Base-by-base conservation (phyloP, 2,329 filamentous ascomycete species). In the Byssothecium circinans region DNA sequence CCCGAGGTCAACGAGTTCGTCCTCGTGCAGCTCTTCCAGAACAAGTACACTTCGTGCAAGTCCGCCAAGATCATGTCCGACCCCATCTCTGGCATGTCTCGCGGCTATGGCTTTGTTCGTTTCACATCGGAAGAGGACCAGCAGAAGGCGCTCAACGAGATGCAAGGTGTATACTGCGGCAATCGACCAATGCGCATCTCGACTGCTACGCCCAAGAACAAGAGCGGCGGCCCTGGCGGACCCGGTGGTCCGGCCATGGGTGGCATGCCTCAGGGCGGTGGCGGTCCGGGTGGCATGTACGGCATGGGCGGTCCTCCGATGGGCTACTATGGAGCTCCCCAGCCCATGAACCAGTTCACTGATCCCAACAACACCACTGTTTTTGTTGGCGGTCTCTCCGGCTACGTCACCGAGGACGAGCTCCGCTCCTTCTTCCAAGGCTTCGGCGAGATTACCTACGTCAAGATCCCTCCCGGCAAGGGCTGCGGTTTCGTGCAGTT, bases 11-110 rank as follows among this genome's bases (percentile, higher is more conserved):
- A 96, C 74, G 94, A 99, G 78, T 97, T 95, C 67, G 92, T 97
- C 48, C 81, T 99, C 50, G 92, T 97, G 44, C 95, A 91, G 20
- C 86, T 99, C 41, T 99, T 99, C 83, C 92, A 97, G 77, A 87
- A 86, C 68, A 90, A 92, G 53, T 99, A 95, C 80, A 88, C 88
- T 0, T 95, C 91, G 8, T 97, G 92, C 88, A 97, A 97, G 80
- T 96, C 91, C 30, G 94, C 94, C 67, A 99, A 99, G 82, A 99
- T 99, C 75, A 99, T 99, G 94, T 96, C 92, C 52, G 94, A 99
- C 68, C 92, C 94, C 52, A 94, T 97, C 75, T 95, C 88, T 56
- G 94, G 94, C 62, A 92, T 97, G 83, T 96, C 91, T 56, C 91
- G 94, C 55, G 94, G 94, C 47, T 99, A 99, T 67, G 94, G 94